Base-by-base conservation (phyloP, 108 stramenopile species). In the Cyclostephanos tholiformis region DNA sequence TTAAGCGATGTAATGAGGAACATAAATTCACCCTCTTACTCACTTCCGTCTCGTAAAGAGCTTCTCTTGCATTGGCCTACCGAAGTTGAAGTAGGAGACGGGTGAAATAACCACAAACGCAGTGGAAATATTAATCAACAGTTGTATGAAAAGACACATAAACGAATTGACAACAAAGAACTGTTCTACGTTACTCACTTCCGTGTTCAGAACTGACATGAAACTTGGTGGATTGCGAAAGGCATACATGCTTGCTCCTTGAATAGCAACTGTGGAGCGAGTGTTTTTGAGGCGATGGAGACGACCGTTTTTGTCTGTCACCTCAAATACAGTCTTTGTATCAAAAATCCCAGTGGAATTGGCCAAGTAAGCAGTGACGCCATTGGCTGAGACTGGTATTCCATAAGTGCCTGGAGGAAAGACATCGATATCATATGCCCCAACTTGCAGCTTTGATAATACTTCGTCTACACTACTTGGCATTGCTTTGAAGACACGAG, bases 191-290 rank as follows among this genome's bases (percentile, higher is more conserved):
- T 59, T 0, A 62, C 61, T 62, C 36, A 62, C 61, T 22, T 82
- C 74, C 23, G 82, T 50, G 26, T 75, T 75, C 2, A 79, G 49
- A 10, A 85, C 57, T 65, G 58, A 67, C 73, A 82, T 79, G 72
- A 85, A 85, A 46, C 65, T 65, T 26, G 85, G 85, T 17, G 85
- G 59, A 65, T 85, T 85, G 39, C 85, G 85, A 63, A 85, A 85
- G 38, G 73, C 13, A 50, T 53, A 70, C 1, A 52, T 67, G 57
- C 46, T 43, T 23, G 62, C 74, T 7, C 68, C 76, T 44, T 55
- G 38, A 23, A 84, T 62, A 41, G 32, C 16, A 23, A 85, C 85
- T 35, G 55, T 53, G 46, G 69, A 69, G 25, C 48, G 52, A 7
- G 53, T 32, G 51, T 85, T 82, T 51, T 75, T 79, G 16, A 82